These are phyloP conservation scores for Bryum argenteum DNA, from an alignment of 225 moss, liverwort and hornwort species.

Conservation along the genomic window DNA sequence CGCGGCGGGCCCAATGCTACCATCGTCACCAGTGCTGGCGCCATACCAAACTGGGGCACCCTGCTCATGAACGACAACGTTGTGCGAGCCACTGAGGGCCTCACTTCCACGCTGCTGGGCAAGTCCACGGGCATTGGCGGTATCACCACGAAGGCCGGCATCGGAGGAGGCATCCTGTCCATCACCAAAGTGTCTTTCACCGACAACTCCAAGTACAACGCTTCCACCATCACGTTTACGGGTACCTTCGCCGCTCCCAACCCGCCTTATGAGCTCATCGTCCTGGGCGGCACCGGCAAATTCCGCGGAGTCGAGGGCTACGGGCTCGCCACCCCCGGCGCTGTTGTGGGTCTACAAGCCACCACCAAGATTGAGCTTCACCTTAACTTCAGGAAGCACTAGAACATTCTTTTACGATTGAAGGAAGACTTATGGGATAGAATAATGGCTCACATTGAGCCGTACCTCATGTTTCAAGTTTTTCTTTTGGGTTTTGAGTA, in stretches of 20 bases:
- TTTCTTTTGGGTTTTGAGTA: too few relatives aligned
- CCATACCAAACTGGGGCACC: slow-evolving; percentile 7
- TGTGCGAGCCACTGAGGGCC: background rate
- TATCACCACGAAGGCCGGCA: background rate
- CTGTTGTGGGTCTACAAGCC: background rate
- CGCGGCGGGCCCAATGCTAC: background rate
- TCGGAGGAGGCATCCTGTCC: slow-evolving; percentile 9
- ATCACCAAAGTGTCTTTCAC: slow-evolving; percentile 20
- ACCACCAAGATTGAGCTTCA: slow-evolving; percentile 3
- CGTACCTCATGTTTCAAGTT: too few relatives aligned
- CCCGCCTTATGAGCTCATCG: slow-evolving; percentile 4
- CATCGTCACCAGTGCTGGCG: background rate
- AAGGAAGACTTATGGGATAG: too few relatives aligned
- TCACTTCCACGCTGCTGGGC: slow-evolving; percentile 3
- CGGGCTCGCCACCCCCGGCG: background rate
- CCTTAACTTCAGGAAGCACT: too few relatives aligned
- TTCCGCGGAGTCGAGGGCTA: slow-evolving; percentile 19
- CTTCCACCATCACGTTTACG: slow-evolving; percentile 14
- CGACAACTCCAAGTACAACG: slow-evolving; percentile 14
- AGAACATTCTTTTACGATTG: too few relatives aligned
- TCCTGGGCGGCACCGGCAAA: slow-evolving; percentile 24
- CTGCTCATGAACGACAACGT: background rate
- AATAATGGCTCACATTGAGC: too few relatives aligned
- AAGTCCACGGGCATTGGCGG: slow-evolving; percentile 10
- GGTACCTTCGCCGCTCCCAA: slow-evolving; percentile 1